Conservation (phyloP, 257 asterid genomes). For the Solanum bulbocastanum region DNA sequence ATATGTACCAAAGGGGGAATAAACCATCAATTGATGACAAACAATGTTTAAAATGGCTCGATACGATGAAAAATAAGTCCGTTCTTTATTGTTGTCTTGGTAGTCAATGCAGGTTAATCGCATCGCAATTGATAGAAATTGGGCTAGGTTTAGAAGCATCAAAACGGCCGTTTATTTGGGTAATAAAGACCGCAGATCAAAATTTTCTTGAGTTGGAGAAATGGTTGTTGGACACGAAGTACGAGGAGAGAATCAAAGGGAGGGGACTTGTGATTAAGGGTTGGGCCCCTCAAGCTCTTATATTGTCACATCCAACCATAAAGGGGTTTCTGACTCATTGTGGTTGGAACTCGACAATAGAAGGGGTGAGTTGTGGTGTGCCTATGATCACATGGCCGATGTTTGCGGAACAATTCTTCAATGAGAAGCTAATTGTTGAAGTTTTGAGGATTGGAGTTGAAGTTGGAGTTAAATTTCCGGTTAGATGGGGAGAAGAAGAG, state of each 20-base stretch:
- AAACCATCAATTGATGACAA: conserved; percentile 37
- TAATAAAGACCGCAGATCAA: conserved; percentile 20
- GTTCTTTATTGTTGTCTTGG: conserved; percentile 69
- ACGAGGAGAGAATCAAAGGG: conserved; percentile 27
- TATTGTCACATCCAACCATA: conserved; percentile 17
- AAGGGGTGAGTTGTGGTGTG: conserved; percentile 26
- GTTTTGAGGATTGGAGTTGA: conserved; percentile 7
- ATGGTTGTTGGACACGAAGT: conserved; percentile 26
- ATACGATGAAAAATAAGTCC: conserved; percentile 19
- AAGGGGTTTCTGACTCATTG: conserved; percentile 32
- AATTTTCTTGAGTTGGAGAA: conserved; percentile 12
- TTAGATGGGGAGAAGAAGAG: conserved; percentile 6
- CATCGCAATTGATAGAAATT: conserved; percentile 44
- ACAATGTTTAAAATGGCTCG: conserved; percentile 42
- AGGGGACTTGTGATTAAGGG: conserved; percentile 42
- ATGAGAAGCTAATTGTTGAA: conserved; percentile 24
- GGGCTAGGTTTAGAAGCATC: conserved; percentile 64
- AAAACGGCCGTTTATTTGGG: conserved; percentile 53
- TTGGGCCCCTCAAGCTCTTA: conserved; percentile 45
- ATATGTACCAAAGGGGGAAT: conserved; percentile 63
- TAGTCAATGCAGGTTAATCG: conserved; percentile 53
- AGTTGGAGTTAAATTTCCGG: conserved; percentile 9
- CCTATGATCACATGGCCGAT: conserved; percentile 43
- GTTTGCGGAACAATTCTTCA: conserved; percentile 31
- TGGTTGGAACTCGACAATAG: conserved; percentile 37